Conservation (phyloP, 768 basidiomycete genomes). For the Leccinellum rugosiceps region DNA sequence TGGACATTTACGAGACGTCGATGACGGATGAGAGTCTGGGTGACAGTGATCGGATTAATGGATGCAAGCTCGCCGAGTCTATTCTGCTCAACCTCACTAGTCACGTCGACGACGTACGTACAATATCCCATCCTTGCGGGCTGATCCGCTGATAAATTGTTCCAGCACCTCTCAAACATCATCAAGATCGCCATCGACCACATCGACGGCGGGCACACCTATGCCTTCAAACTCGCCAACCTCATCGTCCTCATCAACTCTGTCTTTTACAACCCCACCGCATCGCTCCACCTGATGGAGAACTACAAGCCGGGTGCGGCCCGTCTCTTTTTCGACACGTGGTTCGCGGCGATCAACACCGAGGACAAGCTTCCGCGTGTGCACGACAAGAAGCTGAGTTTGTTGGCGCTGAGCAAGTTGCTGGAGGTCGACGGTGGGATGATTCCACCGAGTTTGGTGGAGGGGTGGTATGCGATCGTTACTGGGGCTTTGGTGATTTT, state of each 20-base stretch:
- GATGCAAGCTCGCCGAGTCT: constrained; percentile 82
- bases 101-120: constrained; percentile 69
- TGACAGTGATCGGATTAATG: constrained; percentile 80
- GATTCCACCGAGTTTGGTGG: constrained; percentile 58
- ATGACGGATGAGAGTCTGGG: constrained; percentile 71
- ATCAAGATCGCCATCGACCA: constrained; percentile 58
- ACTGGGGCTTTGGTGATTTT: constrained; percentile 69
- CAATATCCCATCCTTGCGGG: background rate
- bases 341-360: constrained; percentile 72
- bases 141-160: background rate
- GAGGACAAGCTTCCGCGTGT: constrained; percentile 69
- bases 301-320: constrained; percentile 52
- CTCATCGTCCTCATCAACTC: constrained; percentile 81
- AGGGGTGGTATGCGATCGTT: constrained; percentile 76
- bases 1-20: constrained; percentile 80
- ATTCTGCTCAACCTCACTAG: constrained; percentile 78
- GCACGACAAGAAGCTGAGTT: constrained; percentile 85
- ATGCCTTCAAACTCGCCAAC: constrained; percentile 67
- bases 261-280: constrained; percentile 79
- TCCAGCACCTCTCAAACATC: constrained; percentile 62
- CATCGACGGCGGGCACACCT: constrained; percentile 60
- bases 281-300: constrained; percentile 76
- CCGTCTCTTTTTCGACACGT: constrained; percentile 77
- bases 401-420: constrained; percentile 72
- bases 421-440: constrained; percentile 61